Percentiles rank a stretch among this genome's conserved stretches.
phyloP scores from a whole-genome alignment of 106 monocot species.

The Alisma plantagoaquatica region DNA sequence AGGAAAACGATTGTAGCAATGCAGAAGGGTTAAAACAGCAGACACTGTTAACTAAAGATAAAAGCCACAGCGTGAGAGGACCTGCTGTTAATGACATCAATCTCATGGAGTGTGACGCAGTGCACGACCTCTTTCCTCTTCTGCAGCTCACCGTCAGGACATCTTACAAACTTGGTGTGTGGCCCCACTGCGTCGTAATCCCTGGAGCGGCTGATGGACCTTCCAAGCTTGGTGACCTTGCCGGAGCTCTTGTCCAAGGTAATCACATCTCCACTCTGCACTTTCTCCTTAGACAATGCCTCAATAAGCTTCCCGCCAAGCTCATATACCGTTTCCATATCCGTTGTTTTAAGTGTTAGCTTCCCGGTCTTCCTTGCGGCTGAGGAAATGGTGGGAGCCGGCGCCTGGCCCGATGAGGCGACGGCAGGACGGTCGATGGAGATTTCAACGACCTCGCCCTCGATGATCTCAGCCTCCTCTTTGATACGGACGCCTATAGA shows the following conservation, averaged over 20 bases:
- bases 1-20: no score
- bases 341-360: slow-evolving; percentile 26
- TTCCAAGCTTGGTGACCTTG: slow-evolving; percentile 26
- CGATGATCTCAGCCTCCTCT: slow-evolving; percentile 92
- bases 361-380: slow-evolving; percentile 19
- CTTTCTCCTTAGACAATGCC: slow-evolving; percentile 80
- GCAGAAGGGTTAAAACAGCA: no score
- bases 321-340: slow-evolving; percentile 51
- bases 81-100: slow-evolving; percentile 99
- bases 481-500: slow-evolving; percentile 90
- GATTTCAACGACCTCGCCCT: slow-evolving; percentile 90
- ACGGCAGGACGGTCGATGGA: slow-evolving; percentile 68
- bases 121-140: slow-evolving; percentile 94
- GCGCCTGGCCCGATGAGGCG: not conserved
- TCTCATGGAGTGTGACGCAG: slow-evolving; percentile 38
- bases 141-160: slow-evolving; percentile 91
- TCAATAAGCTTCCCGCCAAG: slow-evolving; percentile 93
- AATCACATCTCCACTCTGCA: slow-evolving; percentile 51
- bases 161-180: slow-evolving; percentile 72
- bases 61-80: no score
- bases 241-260: slow-evolving; percentile 18
- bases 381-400: slow-evolving; percentile 4
- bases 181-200: slow-evolving; percentile 36
- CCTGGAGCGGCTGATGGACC: slow-evolving; percentile 18
- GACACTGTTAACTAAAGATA: no score